Evolutionary conservation across 495 filamentous ascomycete species (phyloP), one percentile per base, ranked within the genome.

Genomic region (Talaromyces liani): DNA sequence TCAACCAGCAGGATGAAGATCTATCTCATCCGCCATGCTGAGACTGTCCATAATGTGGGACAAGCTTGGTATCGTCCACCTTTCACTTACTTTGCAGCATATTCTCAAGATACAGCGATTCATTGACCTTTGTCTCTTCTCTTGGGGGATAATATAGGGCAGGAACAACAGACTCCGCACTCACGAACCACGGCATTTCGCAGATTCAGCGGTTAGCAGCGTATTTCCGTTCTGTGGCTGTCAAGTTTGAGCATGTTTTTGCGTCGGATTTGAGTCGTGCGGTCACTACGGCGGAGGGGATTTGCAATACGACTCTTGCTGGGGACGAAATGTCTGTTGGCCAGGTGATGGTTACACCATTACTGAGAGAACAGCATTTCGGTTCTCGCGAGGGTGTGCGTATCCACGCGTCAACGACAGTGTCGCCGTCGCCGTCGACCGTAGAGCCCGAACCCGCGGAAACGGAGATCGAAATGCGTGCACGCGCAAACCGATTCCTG

Each of bases 31-130:
- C 84, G 92, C 59, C 92, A 96, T 77, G 92, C 87, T 64, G 92
- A 96, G 73, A 93, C 92, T 4, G 87, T 93, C 51, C 87, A 94
- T 73, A 96, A 96, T 75, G 86, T 94, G 61, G 87, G 87, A 36
- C 81, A 85, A 59, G 69, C 87, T 61, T 91, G 88, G 91, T 93
- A 81, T 56, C 53, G 53, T 56, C 53, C 8, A 25, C 27, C 53
- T 56, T 25, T 29, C 53, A 29, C 53, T 29, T 56, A 14, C 22
- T 57, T 39, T 9, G 57, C 33, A 33, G 57, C 16, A 24, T 59
- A 5, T 16, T 16, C 12, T 58, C 9, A 39, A 18, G 5, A 39
- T 5, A 14, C 20, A 29, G 20, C n/a, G 41, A 61, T 20, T 22
- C 22, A 61, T 47, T 61, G 18, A 41, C 59, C 20, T 27, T 61